These are phyloP conservation scores for Penicillium crystallinum DNA, from an alignment of 495 filamentous ascomycete genomes.

Conservation along the genomic window DNA sequence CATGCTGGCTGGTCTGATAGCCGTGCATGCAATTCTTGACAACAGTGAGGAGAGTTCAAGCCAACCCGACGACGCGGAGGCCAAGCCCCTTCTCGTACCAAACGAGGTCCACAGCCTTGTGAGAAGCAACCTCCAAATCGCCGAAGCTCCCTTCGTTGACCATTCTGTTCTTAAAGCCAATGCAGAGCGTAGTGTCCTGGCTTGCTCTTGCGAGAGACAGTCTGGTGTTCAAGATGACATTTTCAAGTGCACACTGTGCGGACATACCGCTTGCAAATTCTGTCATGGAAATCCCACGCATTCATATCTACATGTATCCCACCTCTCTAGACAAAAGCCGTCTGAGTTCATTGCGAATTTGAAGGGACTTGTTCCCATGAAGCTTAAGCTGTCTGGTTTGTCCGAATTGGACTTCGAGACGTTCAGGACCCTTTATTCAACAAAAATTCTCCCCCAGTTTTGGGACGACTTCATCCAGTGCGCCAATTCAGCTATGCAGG, in stretches of 20 bases:
- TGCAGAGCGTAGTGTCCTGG: slow-evolving; percentile 35
- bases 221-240: slow-evolving; percentile 33
- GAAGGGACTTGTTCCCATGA: slow-evolving; percentile 43
- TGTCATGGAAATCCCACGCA: slow-evolving; percentile 57
- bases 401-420: slow-evolving; percentile 19
- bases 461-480: slow-evolving; percentile 37
- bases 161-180: slow-evolving; percentile 11
- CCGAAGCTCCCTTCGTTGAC: background rate
- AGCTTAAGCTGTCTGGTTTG: slow-evolving; percentile 35
- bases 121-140: slow-evolving; percentile 5
- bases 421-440: slow-evolving; percentile 9
- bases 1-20: slow-evolving; percentile 51
- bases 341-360: slow-evolving; percentile 44
- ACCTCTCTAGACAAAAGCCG: slow-evolving; percentile 34
- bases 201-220: slow-evolving; percentile 56
- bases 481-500: slow-evolving; percentile 26
- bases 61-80: background rate
- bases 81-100: slow-evolving; percentile 7
- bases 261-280: slow-evolving; percentile 49
- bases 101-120: slow-evolving; percentile 3
- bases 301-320: slow-evolving; percentile 30
- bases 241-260: slow-evolving; percentile 48
- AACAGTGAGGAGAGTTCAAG: slow-evolving; percentile 2
- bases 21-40: slow-evolving; percentile 32
- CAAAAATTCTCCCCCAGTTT: slow-evolving; percentile 5